Evolutionary conservation across 176 grass and related monocot species (phyloP).

Genomic region (Avena eriantha): DNA sequence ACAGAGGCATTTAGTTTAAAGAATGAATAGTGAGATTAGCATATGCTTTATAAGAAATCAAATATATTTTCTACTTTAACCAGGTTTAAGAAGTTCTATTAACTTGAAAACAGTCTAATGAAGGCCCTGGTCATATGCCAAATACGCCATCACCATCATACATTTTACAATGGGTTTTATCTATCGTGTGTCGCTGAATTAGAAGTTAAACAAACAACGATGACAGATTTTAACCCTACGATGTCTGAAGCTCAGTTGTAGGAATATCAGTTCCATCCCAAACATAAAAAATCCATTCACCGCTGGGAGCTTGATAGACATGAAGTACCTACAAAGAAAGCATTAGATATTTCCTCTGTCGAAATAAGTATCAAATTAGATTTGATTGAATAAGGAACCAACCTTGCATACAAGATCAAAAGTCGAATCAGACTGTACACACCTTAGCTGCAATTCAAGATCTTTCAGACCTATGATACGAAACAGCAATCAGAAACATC

Average conservation of each 20-base stretch:
- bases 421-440: conserved; percentile 49
- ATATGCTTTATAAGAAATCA: conserved; percentile 34
- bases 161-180: conserved; percentile 4
- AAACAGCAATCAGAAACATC: conserved; percentile 43
- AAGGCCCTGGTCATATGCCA: neutral
- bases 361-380: conserved; percentile 37
- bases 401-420: conserved; percentile 96
- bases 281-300: conserved; percentile 66
- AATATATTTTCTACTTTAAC: neutral
- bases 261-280: conserved; percentile 96
- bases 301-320: conserved; percentile 57
- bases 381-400: conserved; percentile 35
- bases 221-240: conserved; percentile 34
- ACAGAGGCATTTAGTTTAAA: conserved; percentile 32
- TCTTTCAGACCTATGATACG: conserved; percentile 59
- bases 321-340: conserved; percentile 81
- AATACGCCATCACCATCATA: conserved; percentile 12
- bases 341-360: neutral
- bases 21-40: neutral
- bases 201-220: conserved; percentile 27
- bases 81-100: neutral
- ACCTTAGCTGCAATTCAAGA: conserved; percentile 58
- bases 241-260: conserved; percentile 44
- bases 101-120: conserved; percentile 17
- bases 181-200: neutral